Evolutionary conservation across 495 filamentous ascomycete genomes (phyloP), one percentile per base, ranked within the genome.

Genomic region (Neurospora hispaniola): DNA sequence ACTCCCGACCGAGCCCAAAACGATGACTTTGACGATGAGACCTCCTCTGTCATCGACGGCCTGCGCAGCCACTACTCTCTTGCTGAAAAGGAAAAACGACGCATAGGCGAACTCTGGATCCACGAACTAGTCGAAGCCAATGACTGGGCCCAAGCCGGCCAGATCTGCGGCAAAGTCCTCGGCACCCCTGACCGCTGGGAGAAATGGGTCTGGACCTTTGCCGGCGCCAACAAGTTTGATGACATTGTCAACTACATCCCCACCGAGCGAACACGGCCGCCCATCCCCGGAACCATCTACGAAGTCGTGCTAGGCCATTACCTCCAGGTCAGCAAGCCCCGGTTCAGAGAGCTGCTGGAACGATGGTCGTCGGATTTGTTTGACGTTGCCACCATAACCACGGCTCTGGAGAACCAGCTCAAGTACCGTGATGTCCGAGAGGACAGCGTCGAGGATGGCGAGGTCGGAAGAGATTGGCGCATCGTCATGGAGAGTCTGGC

Each of bases 51-150:
- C 5, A 88, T 84, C 3, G 86, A 88, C 16, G 86, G 86, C 18
- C 82, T 80, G 59, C 83, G 78, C 14, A 76, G 77, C 16, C 88
- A 90, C 12, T 87, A 82, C 69, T 90, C 92, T 14, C 87, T 90
- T 0, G 89, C 90, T 0, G 92, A 96, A 71, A 94, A 92, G 74
- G 96, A 99, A 78, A 99, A 98, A 80, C 89, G 93, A 35, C 88
- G 92, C 14, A 92, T 99, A 75, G 96, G 96, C 31, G 96, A 97
- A 77, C 85, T 93, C 5, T 99, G 96, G 96, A 82, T 98, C 69
- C 89, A 94, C 62, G 92, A 97, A 75, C 87, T 97, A 38, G 85
- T 97, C 48, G 84, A 89, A 7, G 85, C 86, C 2, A 85, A 86
- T 14, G 86, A 94, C 71, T 99, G 96, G 96, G 77, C 79, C 2